Conservation (phyloP, 768 basidiomycete genomes). For the Gautieria morchelliformis region DNA sequence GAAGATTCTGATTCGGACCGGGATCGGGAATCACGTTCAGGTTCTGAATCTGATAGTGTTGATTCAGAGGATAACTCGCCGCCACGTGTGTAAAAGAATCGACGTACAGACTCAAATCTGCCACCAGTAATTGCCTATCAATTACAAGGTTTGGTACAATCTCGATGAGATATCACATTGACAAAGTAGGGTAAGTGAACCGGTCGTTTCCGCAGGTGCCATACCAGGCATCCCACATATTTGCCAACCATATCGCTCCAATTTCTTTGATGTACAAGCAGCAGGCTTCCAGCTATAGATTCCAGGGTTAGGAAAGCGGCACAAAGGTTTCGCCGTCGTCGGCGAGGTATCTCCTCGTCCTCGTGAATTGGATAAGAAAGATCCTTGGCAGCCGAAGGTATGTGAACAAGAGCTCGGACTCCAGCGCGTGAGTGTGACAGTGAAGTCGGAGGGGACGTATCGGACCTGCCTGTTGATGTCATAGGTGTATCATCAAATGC, state of each 20-base stretch:
- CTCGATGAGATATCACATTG: background rate
- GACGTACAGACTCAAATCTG: background rate
- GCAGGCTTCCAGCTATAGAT: conserved; percentile 1
- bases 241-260: conserved; percentile 1
- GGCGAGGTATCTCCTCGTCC: conserved; percentile 2
- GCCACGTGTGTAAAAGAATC: background rate
- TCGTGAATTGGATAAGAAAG: background rate
- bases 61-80: background rate
- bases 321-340: conserved; percentile 3
- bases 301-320: conserved; percentile 5
- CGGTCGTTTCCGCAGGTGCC: background rate
- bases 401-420: background rate
- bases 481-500: background rate
- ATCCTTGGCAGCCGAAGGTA: background rate
- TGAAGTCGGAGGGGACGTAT: background rate
- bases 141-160: background rate
- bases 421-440: background rate
- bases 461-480: conserved; percentile 2
- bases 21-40: conserved; percentile 19
- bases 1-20: conserved; percentile 22
- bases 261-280: background rate
- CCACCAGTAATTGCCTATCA: background rate
- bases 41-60: background rate
- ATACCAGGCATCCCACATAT: conserved; percentile 3
- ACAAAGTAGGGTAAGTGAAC: background rate